These are phyloP conservation scores for Zygoascus sp. DNA, from an alignment of 1,139 yeast species.

Conservation along the genomic window DNA sequence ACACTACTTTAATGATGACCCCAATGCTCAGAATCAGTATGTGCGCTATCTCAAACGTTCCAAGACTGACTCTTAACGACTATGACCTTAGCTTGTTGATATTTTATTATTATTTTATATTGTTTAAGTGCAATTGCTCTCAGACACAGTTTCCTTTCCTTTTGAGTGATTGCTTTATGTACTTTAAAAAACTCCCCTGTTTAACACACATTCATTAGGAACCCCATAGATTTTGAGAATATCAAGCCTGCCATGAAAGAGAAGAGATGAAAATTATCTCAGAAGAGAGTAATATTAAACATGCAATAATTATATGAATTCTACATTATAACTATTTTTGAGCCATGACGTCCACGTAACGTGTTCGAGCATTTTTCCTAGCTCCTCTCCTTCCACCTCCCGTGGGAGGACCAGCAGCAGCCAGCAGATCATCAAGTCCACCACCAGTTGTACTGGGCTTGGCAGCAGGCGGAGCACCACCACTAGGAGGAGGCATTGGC, in stretches of 20 bases:
- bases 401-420: slow-evolving; percentile 40
- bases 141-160: not conserved
- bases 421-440: slow-evolving; percentile 68
- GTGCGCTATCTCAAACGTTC: slow-evolving; percentile 10
- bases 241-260: not conserved
- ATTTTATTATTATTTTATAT: not conserved
- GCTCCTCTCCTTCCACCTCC: slow-evolving; percentile 32
- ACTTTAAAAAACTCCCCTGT: too few relatives aligned
- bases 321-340: slow-evolving; percentile 25
- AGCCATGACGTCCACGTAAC: slow-evolving; percentile 76
- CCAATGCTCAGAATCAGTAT: slow-evolving; percentile 8
- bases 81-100: not conserved
- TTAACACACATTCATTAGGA: too few relatives aligned
- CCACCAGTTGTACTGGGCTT: slow-evolving; percentile 25
- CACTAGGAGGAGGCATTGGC: slow-evolving; percentile 28
- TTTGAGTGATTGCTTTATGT: too few relatives aligned
- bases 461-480: slow-evolving; percentile 22
- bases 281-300: not conserved
- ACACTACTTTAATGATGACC: slow-evolving; percentile 11
- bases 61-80: slow-evolving; percentile 7
- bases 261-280: not conserved
- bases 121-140: not conserved
- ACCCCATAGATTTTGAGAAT: too few relatives aligned
- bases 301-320: not conserved
- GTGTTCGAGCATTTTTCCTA: slow-evolving; percentile 65